Evolutionary conservation across 192 early-diverging fungal species (phyloP).

Genomic region (Entomortierella chlamydospora): DNA sequence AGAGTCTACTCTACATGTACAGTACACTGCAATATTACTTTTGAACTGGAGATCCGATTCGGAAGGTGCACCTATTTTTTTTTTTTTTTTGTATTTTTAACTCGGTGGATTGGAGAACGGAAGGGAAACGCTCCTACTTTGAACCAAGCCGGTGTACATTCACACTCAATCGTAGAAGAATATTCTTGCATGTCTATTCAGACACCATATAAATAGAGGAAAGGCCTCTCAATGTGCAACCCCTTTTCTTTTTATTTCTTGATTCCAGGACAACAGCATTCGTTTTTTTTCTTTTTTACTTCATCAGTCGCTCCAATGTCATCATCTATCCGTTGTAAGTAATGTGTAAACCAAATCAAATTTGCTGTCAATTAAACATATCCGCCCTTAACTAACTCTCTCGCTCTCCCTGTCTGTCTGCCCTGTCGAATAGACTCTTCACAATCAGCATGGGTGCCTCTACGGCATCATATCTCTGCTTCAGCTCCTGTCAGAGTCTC

Average conservation of each 20-base stretch:
- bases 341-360: background rate
- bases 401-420: background rate
- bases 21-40: background rate
- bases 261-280: background rate
- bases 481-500: background rate
- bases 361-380: too few species aligned
- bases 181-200: too few species aligned
- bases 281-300: background rate
- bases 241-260: background rate
- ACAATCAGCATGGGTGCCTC: background rate
- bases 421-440: background rate
- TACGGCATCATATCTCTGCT: background rate
- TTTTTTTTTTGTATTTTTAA: background rate
- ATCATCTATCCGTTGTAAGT: background rate
- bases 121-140: too few species aligned
- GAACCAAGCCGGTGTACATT: too few species aligned
- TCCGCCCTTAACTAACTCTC: too few species aligned
- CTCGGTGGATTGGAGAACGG: too few species aligned
- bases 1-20: background rate
- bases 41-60: slow-evolving; percentile 1
- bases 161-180: too few species aligned
- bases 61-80: background rate
- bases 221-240: too few species aligned
- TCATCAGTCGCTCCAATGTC: background rate
- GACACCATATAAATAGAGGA: too few species aligned